Evolutionary conservation across 2,329 filamentous ascomycete species (phyloP).

Genomic region (Scopulariopsis brevicaulis): DNA sequence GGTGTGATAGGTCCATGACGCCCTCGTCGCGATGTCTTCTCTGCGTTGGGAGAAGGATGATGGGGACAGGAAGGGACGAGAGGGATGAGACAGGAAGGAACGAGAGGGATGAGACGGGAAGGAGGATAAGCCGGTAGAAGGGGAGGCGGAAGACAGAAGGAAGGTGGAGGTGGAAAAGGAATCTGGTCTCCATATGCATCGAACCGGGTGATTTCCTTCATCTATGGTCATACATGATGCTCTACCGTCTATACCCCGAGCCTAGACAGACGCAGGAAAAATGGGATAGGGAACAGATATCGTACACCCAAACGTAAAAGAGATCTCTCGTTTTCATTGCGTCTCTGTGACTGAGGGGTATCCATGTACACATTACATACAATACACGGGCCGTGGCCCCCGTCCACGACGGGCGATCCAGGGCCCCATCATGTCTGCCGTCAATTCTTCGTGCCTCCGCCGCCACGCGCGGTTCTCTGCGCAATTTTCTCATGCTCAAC

Average conservation of each 20-base stretch:
- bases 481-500: constrained; percentile 41
- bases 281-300: not conserved
- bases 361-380: not conserved
- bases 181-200: not conserved
- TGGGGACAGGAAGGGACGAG: no score
- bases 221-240: not conserved
- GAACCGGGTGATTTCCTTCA: not conserved
- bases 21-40: not conserved
- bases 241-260: not conserved
- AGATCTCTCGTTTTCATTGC: not conserved
- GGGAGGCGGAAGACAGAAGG: no score
- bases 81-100: not conserved
- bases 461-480: constrained; percentile 15
- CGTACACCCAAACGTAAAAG: not conserved
- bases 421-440: not conserved
- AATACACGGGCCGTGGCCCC: not conserved
- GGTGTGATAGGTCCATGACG: not conserved
- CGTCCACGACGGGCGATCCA: not conserved
- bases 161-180: not conserved
- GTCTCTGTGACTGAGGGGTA: not conserved
- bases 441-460: not conserved
- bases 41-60: not conserved
- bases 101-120: not conserved
- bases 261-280: not conserved
- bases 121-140: not conserved